A percentile compares a stretch with the other conserved stretches of the same genome.
Evolutionary conservation across 1,284 basidiomycete genomes (phyloP).

Genomic region (Ceratobasidium sp.): DNA sequence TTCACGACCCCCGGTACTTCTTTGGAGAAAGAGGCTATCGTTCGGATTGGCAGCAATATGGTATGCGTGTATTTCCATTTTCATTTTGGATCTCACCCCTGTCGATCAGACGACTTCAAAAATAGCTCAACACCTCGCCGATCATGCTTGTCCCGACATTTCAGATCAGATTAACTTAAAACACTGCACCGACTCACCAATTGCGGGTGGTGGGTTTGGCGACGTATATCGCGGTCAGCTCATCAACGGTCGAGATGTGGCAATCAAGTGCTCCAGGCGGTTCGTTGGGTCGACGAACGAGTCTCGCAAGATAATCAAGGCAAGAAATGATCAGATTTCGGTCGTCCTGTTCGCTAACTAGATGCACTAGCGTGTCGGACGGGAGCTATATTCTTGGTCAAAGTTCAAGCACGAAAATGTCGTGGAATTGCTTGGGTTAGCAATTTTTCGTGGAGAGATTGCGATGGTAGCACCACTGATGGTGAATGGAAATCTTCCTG

Average conservation of each 20-base stretch:
- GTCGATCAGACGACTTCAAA: too few species aligned
- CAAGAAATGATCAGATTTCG: background rate
- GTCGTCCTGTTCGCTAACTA: background rate
- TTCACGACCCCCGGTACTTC: too few species aligned
- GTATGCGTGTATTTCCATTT: too few species aligned
- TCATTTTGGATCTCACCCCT: too few species aligned
- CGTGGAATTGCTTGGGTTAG: conserved; percentile 10
- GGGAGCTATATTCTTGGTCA: conserved; percentile 9
- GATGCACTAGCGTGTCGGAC: background rate
- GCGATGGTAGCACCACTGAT: conserved; percentile 23
- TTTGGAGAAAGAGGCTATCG: too few species aligned
- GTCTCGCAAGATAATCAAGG: background rate
- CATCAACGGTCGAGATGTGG: background rate
- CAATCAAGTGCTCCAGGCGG: background rate
- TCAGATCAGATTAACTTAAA: background rate
- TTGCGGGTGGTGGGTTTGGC: background rate
- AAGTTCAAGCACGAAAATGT: conserved; percentile 10
- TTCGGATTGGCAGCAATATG: too few species aligned
- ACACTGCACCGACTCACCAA: background rate
- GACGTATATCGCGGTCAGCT: background rate
- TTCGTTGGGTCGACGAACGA: background rate
- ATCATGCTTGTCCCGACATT: background rate
- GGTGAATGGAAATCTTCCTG: background rate
- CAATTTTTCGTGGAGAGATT: background rate
- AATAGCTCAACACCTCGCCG: too few species aligned